Base-by-base conservation (phyloP, 2,329 filamentous ascomycete genomes). In the Thelonectria rubi region DNA sequence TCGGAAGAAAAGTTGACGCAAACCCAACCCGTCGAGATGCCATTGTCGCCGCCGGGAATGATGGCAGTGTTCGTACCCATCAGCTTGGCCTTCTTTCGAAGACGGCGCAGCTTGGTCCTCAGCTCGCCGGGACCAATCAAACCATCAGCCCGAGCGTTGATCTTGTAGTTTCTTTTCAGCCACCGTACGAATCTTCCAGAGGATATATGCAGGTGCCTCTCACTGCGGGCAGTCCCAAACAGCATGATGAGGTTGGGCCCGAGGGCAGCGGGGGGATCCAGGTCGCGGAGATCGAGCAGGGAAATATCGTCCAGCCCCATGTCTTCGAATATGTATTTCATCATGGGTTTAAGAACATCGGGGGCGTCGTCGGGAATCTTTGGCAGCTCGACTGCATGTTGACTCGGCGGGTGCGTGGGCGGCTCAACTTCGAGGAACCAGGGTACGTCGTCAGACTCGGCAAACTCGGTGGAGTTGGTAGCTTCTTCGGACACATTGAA, bases 211-310 rank as follows among this genome's bases (percentile, higher is more conserved):
- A 99, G 82, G 79, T 99, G 95, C 54, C 94, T 93, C 76, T 97
- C 92, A 71, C 92, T 96, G 60, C 95, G 90, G 14, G 94, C 92
- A 9, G 93, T 97, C 42, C 91, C 93, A 65, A 99, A 88, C 30
- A 99, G 79, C 95, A 98, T 98, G 55, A 99, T 84, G 26, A 97
- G 84, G 70, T 94, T 94, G 2, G 92, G 87, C 1, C 95, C 95
- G 1, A 99, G 84, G 0, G 94, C 94, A 0, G 94, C 89, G 0
- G 94, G 91, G 1, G 94, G 93, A 69, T 97, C 91, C 51, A 98
- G 83, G 39, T 86, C 80, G 58, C 95, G 92, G 32, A 99, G 82
- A 73, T 99, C 95, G 49, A 97, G 82, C 6, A 99, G 78, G 1
- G 84, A 84, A 48, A 99, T 81, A 58, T 93, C 86, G 73, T 97